Evolutionary conservation across 2,329 filamentous ascomycete genomes (phyloP).

Genomic region (Fusarium heterosporum): DNA sequence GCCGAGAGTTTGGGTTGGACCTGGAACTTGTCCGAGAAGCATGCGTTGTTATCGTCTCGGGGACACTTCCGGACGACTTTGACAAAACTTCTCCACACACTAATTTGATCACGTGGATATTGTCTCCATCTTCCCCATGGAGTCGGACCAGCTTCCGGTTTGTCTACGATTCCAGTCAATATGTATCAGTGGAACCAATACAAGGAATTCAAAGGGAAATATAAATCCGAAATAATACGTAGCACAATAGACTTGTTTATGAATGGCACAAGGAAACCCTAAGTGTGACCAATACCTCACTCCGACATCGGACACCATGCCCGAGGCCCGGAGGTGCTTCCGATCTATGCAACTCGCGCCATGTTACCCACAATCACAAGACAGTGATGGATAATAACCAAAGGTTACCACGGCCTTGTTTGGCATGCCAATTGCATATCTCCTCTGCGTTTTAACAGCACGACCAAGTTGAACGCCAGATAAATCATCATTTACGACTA

Average conservation of each 20-base stretch:
- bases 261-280: not conserved
- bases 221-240: no score
- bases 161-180: constrained; percentile 7
- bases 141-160: constrained; percentile 25
- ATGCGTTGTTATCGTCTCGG: constrained; percentile 37
- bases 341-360: not conserved
- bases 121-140: not conserved
- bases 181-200: no score
- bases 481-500: not conserved
- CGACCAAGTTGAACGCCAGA: not conserved
- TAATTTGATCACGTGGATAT: constrained; percentile 26
- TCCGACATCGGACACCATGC: constrained; percentile 17
- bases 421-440: not conserved
- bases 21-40: constrained; percentile 18
- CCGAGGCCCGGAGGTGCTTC: constrained; percentile 25
- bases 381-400: not conserved
- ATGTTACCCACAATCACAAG: no score
- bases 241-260: no score
- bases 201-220: no score
- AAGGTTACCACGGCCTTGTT: no score
- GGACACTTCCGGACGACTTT: constrained; percentile 28
- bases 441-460: no score
- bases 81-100: constrained; percentile 4
- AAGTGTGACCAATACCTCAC: not conserved
- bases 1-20: constrained; percentile 15